Conservation (phyloP, 768 basidiomycete genomes). For the Leucosporidium creatinivorum region DNA sequence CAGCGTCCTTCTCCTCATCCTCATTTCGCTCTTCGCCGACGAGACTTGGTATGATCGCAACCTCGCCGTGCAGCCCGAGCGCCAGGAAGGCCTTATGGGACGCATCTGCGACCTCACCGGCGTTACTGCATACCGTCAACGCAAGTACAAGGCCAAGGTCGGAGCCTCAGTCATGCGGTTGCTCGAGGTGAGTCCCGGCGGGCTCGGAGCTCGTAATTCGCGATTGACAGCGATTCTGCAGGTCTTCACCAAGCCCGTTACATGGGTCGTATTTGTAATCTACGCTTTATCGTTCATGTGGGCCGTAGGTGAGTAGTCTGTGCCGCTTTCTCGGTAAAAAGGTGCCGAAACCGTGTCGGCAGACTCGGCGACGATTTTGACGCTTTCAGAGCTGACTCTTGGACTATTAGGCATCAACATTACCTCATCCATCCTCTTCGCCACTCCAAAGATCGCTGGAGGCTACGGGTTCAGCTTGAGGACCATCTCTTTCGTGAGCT, state of each 20-base stretch:
- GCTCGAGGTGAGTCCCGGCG: conserved; percentile 7
- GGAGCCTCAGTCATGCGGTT: conserved; percentile 23
- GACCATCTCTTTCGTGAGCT: too few relatives aligned
- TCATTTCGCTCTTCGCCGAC: conserved; percentile 16
- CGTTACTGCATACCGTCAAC: conserved; percentile 24
- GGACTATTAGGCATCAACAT: too few relatives aligned
- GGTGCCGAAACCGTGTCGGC: too few relatives aligned
- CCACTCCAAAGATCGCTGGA: too few relatives aligned
- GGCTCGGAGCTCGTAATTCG: too few relatives aligned
- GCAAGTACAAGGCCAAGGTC: conserved; percentile 22
- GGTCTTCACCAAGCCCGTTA: conserved; percentile 17
- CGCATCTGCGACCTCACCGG: conserved; percentile 27
- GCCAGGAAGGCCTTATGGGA: conserved; percentile 11
- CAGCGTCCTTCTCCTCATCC: conserved; percentile 10
- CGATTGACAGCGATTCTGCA: too few relatives aligned
- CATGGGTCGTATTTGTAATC: conserved; percentile 18
- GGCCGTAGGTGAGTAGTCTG: too few relatives aligned
- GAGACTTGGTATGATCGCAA: conserved; percentile 32
- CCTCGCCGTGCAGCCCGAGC: conserved; percentile 15
- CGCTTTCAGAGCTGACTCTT: too few relatives aligned
- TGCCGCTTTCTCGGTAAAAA: too few relatives aligned
- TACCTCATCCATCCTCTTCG: too few relatives aligned
- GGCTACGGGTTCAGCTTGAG: too few relatives aligned
- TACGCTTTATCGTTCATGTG: conserved; percentile 29
- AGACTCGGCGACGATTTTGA: too few relatives aligned